These are phyloP conservation scores for Vanderwaltozyma polyspora DNA, from an alignment of 805 yeast genomes.

Conservation along the genomic window DNA sequence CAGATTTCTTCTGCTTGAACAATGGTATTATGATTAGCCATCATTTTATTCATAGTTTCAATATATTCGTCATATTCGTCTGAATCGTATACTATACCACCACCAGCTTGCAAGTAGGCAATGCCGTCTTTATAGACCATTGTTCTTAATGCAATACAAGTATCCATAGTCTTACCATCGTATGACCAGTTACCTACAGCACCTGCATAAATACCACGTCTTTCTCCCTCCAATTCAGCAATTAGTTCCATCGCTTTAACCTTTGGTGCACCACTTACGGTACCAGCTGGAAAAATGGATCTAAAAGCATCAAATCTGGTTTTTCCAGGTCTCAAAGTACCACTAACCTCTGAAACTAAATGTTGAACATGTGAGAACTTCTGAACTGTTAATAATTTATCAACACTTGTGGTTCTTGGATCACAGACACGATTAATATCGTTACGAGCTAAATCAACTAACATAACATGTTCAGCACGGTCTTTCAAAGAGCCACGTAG, in stretches of 20 bases:
- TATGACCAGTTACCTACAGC: constrained; percentile 98
- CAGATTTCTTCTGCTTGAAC: constrained; percentile 83
- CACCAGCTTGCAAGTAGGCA: constrained; percentile 96
- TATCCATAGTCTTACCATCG: constrained; percentile 90
- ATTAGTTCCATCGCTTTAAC: constrained; percentile 93
- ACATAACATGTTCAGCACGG: constrained; percentile 97
- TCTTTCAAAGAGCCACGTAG: constrained; percentile 75
- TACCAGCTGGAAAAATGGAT: constrained; percentile 97
- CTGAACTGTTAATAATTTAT: constrained; percentile 78
- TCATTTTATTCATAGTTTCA: constrained; percentile 96
- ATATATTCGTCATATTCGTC: constrained; percentile 92
- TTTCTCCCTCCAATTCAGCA: constrained; percentile 79
- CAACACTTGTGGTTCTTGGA: constrained; percentile 76
- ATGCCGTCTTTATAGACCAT: constrained; percentile 87
- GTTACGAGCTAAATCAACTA: constrained; percentile 94
- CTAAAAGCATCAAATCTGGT: constrained; percentile 94
- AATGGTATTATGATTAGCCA: constrained; percentile 80
- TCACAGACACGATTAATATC: constrained; percentile 93
- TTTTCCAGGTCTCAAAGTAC: constrained; percentile 71
- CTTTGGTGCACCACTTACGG: constrained; percentile 97
- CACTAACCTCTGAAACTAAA: constrained; percentile 88
- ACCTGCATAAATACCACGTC: constrained; percentile 95
- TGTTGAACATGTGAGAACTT: constrained; percentile 96
- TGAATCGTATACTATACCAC: constrained; percentile 93
- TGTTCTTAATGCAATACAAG: constrained; percentile 94